phyloP scores from a whole-genome alignment of 2,329 filamentous ascomycete species.

The Mycogone perniciosa region DNA sequence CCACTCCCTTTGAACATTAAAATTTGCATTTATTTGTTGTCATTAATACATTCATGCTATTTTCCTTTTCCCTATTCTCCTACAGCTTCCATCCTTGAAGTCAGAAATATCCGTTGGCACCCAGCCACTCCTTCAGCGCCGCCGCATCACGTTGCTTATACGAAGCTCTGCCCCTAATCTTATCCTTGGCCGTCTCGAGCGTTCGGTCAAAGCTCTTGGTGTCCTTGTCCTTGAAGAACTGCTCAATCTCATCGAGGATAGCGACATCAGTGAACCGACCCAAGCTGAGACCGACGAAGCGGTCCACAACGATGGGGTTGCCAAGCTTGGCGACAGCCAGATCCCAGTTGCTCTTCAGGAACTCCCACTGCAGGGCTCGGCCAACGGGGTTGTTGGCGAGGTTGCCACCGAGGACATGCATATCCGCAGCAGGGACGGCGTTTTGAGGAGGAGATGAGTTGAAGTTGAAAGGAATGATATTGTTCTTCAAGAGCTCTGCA shows the following conservation, averaged over 20 bases:
- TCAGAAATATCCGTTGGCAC: conserved; percentile 40
- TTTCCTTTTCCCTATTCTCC: too few species aligned
- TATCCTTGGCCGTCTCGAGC: conserved; percentile 78
- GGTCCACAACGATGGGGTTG: conserved; percentile 84
- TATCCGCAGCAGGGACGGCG: conserved; percentile 77
- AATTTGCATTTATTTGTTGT: too few species aligned
- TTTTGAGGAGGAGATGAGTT: conserved; percentile 51
- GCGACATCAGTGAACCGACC: conserved; percentile 69
- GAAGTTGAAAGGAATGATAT: conserved; percentile 72
- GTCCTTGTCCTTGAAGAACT: conserved; percentile 83
- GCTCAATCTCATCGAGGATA: conserved; percentile 67
- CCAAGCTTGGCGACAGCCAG: conserved; percentile 63
- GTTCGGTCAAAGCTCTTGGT: conserved; percentile 81
- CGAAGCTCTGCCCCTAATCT: conserved; percentile 72
- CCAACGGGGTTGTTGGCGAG: conserved; percentile 68
- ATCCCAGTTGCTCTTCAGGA: conserved; percentile 78
- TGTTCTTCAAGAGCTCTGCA: conserved; percentile 57
- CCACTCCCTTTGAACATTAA: too few species aligned
- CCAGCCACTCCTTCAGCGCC: conserved; percentile 73
- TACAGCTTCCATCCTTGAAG: conserved; percentile 9
- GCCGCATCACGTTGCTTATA: conserved; percentile 74
- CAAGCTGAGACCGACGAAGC: conserved; percentile 74
- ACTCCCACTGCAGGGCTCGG: conserved; percentile 75
- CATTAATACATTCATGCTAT: too few species aligned
- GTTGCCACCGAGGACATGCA: conserved; percentile 72